Percentiles rank a stretch among this genome's conserved stretches.
phyloP scores from a whole-genome alignment of 225 moss, liverwort and hornwort species.

The Anthoceros angustus region DNA sequence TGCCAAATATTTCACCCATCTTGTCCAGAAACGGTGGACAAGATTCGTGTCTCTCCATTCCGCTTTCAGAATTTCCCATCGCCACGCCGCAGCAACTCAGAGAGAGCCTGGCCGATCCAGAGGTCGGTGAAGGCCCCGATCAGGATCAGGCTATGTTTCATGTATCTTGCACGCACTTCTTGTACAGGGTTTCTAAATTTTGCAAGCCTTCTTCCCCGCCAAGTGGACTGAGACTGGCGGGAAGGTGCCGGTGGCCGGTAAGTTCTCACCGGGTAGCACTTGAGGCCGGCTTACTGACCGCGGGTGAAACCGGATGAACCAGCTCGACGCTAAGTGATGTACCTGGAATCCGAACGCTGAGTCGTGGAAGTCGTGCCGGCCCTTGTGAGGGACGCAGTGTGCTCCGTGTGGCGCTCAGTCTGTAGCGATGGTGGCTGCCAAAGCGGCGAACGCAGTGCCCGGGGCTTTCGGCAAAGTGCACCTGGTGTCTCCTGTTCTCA shows the following conservation, averaged over 20 bases:
- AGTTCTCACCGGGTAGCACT: not conserved
- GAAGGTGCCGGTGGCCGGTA: not conserved
- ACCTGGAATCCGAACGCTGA: no score
- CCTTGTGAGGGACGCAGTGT: no score
- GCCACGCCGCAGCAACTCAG: not conserved
- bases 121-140: not conserved
- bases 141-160: not conserved
- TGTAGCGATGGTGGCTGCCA: not conserved
- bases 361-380: no score
- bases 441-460: not conserved
- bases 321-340: no score
- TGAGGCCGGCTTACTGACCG: no score
- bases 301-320: no score
- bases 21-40: not conserved
- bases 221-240: not conserved
- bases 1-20: not conserved
- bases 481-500: slow-evolving; percentile 25
- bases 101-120: not conserved
- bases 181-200: slow-evolving; percentile 1
- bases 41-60: not conserved
- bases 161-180: not conserved
- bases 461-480: not conserved
- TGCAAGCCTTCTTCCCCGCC: not conserved
- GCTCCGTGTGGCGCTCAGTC: not conserved
- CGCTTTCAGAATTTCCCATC: not conserved